These are phyloP conservation scores for Plenodomus biglobosus DNA, from an alignment of 2,329 filamentous ascomycete species.

Conservation along the genomic window DNA sequence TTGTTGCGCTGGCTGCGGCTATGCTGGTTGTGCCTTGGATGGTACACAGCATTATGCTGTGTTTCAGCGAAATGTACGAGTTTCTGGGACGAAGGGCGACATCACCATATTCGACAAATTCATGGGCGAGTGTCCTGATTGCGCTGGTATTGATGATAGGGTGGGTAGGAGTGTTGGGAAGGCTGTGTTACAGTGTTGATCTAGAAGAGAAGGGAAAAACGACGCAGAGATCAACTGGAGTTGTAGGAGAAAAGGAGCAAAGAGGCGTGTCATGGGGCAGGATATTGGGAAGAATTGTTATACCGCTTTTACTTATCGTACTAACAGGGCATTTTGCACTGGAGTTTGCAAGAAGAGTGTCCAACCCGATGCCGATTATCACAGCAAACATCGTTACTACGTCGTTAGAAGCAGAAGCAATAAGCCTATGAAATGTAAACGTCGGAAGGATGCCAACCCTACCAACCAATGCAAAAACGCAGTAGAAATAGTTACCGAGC, in stretches of 20 bases:
- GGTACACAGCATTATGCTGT: conserved; percentile 18
- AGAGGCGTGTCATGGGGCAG: conserved; percentile 9
- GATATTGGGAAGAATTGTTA: conserved; percentile 10
- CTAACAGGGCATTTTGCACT: conserved; percentile 10
- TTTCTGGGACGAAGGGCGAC: conserved; percentile 16
- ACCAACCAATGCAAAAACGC: too few species aligned
- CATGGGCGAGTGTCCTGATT: conserved; percentile 4
- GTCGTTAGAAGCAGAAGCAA: too few species aligned
- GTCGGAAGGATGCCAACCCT: too few species aligned
- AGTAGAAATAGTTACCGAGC: too few species aligned
- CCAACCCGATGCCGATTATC: background rate
- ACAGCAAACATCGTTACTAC: background rate
- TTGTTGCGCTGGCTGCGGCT: conserved; percentile 8
- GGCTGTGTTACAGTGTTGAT: conserved; percentile 11
- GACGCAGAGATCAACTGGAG: background rate
- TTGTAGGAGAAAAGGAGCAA: too few species aligned
- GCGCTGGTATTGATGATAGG: conserved; percentile 9
- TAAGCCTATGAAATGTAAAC: too few species aligned
- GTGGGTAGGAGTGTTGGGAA: conserved; percentile 20
- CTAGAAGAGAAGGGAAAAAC: conserved; percentile 7
- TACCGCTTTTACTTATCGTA: conserved; percentile 8
- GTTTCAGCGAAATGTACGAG: conserved; percentile 17
- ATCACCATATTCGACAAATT: conserved; percentile 9
- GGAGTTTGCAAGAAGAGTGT: background rate
- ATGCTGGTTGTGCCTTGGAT: conserved; percentile 16